Conservation (phyloP, 192 early-diverging fungal genomes). For the Backusella psychrophila region DNA sequence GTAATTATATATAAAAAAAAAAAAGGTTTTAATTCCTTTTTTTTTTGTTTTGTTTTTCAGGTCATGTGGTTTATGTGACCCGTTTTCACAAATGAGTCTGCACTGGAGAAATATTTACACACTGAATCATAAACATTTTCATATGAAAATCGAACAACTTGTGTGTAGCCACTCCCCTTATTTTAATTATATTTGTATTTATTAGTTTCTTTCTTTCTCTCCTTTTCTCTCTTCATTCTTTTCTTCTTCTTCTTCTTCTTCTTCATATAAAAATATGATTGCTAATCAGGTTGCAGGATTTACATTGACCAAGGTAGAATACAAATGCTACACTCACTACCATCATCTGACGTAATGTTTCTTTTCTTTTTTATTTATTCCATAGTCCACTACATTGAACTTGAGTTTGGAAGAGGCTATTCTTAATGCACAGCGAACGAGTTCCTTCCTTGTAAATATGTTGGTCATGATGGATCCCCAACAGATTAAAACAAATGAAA, state of each 20-base stretch:
- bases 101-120: background rate
- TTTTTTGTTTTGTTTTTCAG: background rate
- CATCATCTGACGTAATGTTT: background rate
- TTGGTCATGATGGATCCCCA: slow-evolving; percentile 10
- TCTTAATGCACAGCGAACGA: background rate
- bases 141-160: background rate
- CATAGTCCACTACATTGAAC: slow-evolving; percentile 2
- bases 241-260: background rate
- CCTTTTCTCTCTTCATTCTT: background rate
- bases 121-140: background rate
- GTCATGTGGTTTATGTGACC: background rate
- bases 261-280: background rate
- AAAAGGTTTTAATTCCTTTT: background rate
- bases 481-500: slow-evolving; percentile 9
- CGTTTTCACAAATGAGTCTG: background rate
- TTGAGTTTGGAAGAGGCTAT: background rate
- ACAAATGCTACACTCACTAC: no score
- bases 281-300: slow-evolving; percentile 10
- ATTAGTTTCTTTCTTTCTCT: background rate
- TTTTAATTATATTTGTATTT: background rate
- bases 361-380: no score
- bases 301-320: slow-evolving; percentile 1
- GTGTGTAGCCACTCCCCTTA: background rate
- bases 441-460: slow-evolving; percentile 13
- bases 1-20: background rate